Evolutionary conservation across 192 early-diverging fungal genomes (phyloP).

Genomic region (Umbelopsis ramanniana): DNA sequence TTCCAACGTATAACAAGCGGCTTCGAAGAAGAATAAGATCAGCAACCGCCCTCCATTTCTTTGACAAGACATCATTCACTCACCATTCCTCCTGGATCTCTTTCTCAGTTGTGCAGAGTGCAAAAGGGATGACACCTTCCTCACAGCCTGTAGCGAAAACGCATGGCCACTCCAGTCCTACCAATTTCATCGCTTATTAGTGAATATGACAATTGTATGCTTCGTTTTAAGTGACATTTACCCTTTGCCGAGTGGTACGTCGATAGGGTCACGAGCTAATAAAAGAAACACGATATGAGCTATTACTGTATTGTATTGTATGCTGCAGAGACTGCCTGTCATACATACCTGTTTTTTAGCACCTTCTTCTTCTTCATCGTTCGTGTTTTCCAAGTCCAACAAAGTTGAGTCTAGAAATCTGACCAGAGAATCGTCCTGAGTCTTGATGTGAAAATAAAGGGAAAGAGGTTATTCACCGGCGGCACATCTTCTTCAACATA

Average conservation of each 20-base stretch:
- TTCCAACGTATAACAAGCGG: slow-evolving; percentile 35
- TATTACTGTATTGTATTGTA: background rate
- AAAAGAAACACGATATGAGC: background rate
- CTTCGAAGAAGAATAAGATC: background rate
- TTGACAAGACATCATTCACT: background rate
- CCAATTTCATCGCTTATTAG: background rate
- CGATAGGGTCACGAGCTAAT: slow-evolving; percentile 25
- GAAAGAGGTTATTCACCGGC: too few relatives aligned
- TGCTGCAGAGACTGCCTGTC: too few relatives aligned
- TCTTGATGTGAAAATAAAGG: too few relatives aligned
- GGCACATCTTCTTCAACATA: too few relatives aligned
- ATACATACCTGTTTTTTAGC: background rate
- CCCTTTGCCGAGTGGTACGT: slow-evolving; percentile 32
- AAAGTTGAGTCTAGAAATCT: slow-evolving; percentile 24
- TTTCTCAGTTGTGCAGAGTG: background rate
- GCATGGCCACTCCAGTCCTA: slow-evolving; percentile 39
- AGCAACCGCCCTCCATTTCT: background rate
- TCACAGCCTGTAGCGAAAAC: slow-evolving; percentile 30
- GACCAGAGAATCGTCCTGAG: background rate
- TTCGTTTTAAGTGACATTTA: background rate
- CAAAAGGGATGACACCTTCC: slow-evolving; percentile 27
- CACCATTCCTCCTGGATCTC: slow-evolving; percentile 35
- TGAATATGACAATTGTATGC: background rate
- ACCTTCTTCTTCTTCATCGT: slow-evolving; percentile 4
- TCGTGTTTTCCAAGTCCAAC: background rate